Conservation (phyloP, 805 yeast genomes). For the Monosporozyma siamensis region DNA sequence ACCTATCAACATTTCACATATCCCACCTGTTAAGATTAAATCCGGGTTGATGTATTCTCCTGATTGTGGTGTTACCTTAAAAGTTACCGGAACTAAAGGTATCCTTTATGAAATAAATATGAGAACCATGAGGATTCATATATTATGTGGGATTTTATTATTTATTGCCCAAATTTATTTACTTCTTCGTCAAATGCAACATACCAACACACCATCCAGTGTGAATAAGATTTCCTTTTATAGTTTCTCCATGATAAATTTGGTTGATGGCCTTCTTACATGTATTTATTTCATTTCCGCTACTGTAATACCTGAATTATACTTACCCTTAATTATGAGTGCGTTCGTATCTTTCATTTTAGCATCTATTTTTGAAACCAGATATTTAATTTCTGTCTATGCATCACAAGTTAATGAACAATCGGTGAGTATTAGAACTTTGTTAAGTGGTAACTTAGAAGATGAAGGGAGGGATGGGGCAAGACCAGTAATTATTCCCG, state of each 20-base stretch:
- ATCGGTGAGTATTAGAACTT: conserved; percentile 54
- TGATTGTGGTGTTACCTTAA: conserved; percentile 64
- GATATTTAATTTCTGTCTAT: conserved; percentile 59
- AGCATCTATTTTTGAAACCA: conserved; percentile 65
- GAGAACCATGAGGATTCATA: conserved; percentile 32
- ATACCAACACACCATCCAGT: conserved; percentile 70
- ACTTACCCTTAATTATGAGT: conserved; percentile 58
- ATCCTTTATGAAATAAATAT: conserved; percentile 41
- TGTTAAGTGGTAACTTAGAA: conserved; percentile 44
- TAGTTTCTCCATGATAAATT: conserved; percentile 52
- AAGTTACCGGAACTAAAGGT: conserved; percentile 38
- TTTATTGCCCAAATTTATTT: conserved; percentile 47
- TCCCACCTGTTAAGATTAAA: conserved; percentile 49
- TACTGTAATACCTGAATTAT: conserved; percentile 45
- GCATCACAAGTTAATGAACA: conserved; percentile 67
- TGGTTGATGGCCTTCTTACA: conserved; percentile 62
- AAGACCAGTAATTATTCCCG: conserved; percentile 31
- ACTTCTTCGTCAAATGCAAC: conserved; percentile 59
- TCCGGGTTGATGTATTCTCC: conserved; percentile 72
- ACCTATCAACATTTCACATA: conserved; percentile 43
- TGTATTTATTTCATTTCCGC: conserved; percentile 53
- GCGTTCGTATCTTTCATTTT: conserved; percentile 61
- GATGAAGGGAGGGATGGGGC: conserved; percentile 12
- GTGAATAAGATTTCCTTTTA: conserved; percentile 64
- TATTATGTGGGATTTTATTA: conserved; percentile 38